Percentiles rank a stretch among this genome's conserved stretches.
Conservation (phyloP, 106 monocot species). For the Vanilla planifolia region DNA sequence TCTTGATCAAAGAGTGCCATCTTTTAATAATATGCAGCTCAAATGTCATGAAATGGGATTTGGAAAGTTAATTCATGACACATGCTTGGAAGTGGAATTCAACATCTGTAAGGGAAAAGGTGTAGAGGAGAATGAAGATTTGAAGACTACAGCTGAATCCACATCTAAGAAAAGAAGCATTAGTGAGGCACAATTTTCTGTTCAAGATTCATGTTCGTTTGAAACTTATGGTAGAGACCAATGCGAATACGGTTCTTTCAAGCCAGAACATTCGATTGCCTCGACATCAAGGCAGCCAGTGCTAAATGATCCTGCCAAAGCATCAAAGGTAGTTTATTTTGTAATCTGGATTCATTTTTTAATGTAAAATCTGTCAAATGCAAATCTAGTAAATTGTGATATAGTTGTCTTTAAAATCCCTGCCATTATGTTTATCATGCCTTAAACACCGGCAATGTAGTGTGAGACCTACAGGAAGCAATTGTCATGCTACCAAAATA, state of each 20-base stretch:
- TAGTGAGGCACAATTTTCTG: slow-evolving; percentile 27
- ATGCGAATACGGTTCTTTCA: slow-evolving; percentile 4
- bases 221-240: slow-evolving; percentile 5
- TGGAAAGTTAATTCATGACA: slow-evolving; percentile 9
- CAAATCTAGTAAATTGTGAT: too few relatives aligned
- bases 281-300: slow-evolving; percentile 11
- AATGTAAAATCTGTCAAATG: too few relatives aligned
- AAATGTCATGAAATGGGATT: slow-evolving; percentile 3
- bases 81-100: neutral
- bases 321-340: slow-evolving; percentile 16
- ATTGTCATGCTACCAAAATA: too few relatives aligned
- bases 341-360: neutral
- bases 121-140: slow-evolving; percentile 27
- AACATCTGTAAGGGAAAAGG: neutral
- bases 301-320: slow-evolving; percentile 7
- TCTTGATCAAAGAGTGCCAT: slow-evolving; percentile 63
- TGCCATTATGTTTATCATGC: too few relatives aligned
- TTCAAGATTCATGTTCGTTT: slow-evolving; percentile 15
- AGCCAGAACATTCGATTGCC: neutral
- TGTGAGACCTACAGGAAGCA: too few relatives aligned
- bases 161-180: slow-evolving; percentile 43
- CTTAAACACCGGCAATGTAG: too few relatives aligned
- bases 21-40: slow-evolving; percentile 17
- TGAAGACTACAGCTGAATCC: slow-evolving; percentile 46
- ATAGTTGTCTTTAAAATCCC: too few relatives aligned